phyloP scores from a whole-genome alignment of 805 yeast species.

The Wickerhamiella spandovensis region DNA sequence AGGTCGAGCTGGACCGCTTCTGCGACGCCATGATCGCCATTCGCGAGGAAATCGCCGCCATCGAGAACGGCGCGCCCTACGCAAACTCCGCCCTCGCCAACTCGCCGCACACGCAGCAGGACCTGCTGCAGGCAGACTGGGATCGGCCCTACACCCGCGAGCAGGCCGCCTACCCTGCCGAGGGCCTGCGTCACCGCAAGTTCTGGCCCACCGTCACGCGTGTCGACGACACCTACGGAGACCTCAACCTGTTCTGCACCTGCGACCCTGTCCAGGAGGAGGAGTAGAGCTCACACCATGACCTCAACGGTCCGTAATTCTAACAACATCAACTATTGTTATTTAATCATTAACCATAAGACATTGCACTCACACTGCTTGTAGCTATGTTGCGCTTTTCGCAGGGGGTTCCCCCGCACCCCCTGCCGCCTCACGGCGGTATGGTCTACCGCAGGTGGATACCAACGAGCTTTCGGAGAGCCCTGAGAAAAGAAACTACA shows the following conservation, averaged over 20 bases:
- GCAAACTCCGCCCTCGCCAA: constrained; percentile 52
- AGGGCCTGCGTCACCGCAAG: constrained; percentile 58
- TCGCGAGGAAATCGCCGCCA: constrained; percentile 64
- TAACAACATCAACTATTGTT: neutral
- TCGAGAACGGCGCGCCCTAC: constrained; percentile 54
- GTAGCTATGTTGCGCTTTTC: too few relatives aligned
- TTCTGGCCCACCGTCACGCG: constrained; percentile 95
- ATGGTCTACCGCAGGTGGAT: too few relatives aligned
- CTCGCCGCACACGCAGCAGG: constrained; percentile 84
- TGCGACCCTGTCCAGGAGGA: constrained; percentile 34
- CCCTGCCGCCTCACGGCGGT: too few relatives aligned
- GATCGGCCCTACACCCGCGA: constrained; percentile 81
- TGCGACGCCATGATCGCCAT: constrained; percentile 77
- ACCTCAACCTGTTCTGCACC: constrained; percentile 80
- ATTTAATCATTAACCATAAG: neutral
- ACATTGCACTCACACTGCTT: too few relatives aligned
- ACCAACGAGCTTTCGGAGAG: too few relatives aligned
- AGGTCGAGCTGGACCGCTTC: constrained; percentile 80
- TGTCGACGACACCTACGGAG: constrained; percentile 91
- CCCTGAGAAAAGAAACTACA: too few relatives aligned
- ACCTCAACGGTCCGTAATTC: neutral
- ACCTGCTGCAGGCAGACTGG: constrained; percentile 66
- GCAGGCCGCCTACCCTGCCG: constrained; percentile 84
- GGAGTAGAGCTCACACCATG: neutral
- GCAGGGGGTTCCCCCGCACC: too few relatives aligned